Base-by-base conservation (phyloP, 495 filamentous ascomycete genomes). In the Lentithecium fluviatile region DNA sequence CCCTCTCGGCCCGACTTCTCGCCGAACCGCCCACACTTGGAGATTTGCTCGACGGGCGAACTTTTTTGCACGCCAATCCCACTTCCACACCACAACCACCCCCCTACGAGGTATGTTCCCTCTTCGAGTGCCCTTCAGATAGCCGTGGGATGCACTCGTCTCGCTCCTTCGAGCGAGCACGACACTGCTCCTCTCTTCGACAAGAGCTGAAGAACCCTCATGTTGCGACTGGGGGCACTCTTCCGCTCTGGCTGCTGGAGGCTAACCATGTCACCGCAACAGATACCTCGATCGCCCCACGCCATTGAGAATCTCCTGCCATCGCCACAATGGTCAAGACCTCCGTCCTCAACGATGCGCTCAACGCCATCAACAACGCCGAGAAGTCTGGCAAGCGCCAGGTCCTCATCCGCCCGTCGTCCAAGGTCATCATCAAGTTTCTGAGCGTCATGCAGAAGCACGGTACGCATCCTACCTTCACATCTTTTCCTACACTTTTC, bases 381-480 rank as follows among this genome's bases (percentile, higher is more conserved):
- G 94, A 98, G 85, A 97, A 97, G 87, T 82, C 86, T 68, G 94
- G 94, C 76, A 96, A 96, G 87, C 90, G 94, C 69, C 94, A 98
- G 80, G 94, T 97, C 69, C 77, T 97, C 70, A 95, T 98, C 82
- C 84, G 91, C 64, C 94, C 94, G 72, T 87, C 83, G 77, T 97
- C 93, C 72, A 98, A 98, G 86, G 94, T 97, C 82, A 97, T 97
- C 71, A 84, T 96, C 83, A 97, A 97, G 85, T 97, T 97, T 85
- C 81, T 98, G 69, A 83, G 83, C 74, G 93, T 96, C 75, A 97
- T 97, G 94, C 94, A 97, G 81, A 88, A 87, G 79, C 95, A 98
- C 79, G 95, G 94, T 97, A 93, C 60, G 90, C 89, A 36, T 24
- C 29, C 29, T 13, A 43, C 40, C 3, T 43, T 15, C 40, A 36